A percentile compares a stretch with the other conserved stretches of the same genome.
Conservation (phyloP, 768 basidiomycete genomes). For the Chalciporus pseudorubinellus region DNA sequence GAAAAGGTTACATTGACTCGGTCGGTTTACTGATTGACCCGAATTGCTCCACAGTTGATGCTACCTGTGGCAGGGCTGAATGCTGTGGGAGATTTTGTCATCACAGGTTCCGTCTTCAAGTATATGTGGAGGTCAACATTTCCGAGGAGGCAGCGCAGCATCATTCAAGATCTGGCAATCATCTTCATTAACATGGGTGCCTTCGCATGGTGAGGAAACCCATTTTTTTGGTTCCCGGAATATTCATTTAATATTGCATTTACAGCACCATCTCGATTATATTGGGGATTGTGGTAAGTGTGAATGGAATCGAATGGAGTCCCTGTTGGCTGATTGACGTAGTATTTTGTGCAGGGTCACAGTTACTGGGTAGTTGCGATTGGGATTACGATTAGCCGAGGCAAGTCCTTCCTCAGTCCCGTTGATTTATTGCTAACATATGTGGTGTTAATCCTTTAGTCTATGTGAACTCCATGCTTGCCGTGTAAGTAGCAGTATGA, state of each 20-base stretch:
- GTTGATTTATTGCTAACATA: neutral
- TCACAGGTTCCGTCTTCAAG: constrained; percentile 6
- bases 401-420: neutral
- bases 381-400: constrained; percentile 2
- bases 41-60: constrained; percentile 1
- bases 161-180: constrained; percentile 11
- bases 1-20: too few species aligned
- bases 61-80: constrained; percentile 2
- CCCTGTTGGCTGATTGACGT: neutral
- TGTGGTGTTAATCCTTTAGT: neutral
- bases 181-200: constrained; percentile 12
- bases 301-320: neutral
- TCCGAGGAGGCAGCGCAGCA: constrained; percentile 1
- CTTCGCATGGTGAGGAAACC: constrained; percentile 8
- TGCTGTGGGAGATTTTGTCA: constrained; percentile 8
- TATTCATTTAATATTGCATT: neutral
- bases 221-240: too few species aligned
- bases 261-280: neutral
- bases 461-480: constrained; percentile 17
- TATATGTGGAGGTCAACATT: constrained; percentile 16
- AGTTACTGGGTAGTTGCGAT: neutral
- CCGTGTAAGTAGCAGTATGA: constrained; percentile 16
- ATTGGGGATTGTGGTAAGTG: neutral
- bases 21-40: neutral
- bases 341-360: constrained; percentile 4